Evolutionary conservation across 2,329 filamentous ascomycete species (phyloP).

Genomic region (Fusarium illudens): DNA sequence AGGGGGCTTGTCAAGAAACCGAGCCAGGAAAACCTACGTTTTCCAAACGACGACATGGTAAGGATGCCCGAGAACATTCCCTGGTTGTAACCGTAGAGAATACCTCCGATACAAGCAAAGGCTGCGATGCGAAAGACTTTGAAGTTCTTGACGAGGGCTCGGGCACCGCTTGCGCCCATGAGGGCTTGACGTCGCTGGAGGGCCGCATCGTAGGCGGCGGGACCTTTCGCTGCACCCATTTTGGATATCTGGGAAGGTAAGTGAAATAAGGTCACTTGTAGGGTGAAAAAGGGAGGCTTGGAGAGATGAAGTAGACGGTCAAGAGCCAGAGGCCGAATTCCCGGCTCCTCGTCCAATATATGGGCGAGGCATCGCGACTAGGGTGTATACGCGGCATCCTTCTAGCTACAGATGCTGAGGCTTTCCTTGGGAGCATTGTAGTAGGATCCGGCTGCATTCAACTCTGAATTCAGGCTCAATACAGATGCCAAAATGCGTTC

Average conservation of each 20-base stretch:
- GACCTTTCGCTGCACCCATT: slow-evolving; percentile 18
- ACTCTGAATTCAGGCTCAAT: neutral
- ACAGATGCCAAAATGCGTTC: neutral
- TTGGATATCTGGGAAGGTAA: neutral
- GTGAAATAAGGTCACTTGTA: neutral
- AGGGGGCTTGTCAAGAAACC: neutral
- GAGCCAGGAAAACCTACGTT: neutral
- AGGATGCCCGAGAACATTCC: slow-evolving; percentile 58
- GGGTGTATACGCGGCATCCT: neutral
- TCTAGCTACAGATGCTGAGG: neutral
- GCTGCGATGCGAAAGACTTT: slow-evolving; percentile 67
- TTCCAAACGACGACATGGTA: slow-evolving; percentile 55
- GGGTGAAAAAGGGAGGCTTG: neutral
- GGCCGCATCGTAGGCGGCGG: slow-evolving; percentile 58
- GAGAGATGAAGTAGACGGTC: neutral
- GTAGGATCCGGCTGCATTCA: neutral
- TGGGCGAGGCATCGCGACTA: neutral
- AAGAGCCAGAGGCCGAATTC: neutral
- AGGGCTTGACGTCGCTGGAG: slow-evolving; percentile 60
- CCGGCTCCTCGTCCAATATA: neutral
- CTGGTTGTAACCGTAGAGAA: slow-evolving; percentile 61
- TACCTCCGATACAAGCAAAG: slow-evolving; percentile 50
- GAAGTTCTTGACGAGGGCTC: slow-evolving; percentile 66
- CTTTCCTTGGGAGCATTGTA: neutral
- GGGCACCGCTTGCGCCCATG: slow-evolving; percentile 61